A percentile compares a stretch with the other conserved stretches of the same genome.
Evolutionary conservation across 306 rosid genomes (phyloP).

Genomic region (Amphicarpaea edgeworthii): DNA sequence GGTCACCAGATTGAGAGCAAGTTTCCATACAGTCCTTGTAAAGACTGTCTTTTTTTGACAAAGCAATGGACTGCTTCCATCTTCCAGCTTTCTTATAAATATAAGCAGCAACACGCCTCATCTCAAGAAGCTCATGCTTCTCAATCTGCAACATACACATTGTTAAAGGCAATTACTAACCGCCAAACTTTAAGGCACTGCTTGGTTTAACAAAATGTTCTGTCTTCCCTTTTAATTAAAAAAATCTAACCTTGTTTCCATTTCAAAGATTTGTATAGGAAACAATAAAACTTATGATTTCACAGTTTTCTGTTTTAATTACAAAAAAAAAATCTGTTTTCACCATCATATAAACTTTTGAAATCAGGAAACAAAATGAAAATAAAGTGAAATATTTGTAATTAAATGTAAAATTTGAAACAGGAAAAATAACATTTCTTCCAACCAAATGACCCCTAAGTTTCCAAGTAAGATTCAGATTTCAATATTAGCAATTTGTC

Average conservation of each 20-base stretch:
- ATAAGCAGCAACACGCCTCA: conserved; percentile 91
- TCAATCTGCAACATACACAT: conserved; percentile 63
- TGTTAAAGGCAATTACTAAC: conserved; percentile 28
- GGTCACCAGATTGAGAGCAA: conserved; percentile 85
- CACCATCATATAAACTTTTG: not conserved
- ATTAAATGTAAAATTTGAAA: not conserved
- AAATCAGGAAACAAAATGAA: not conserved
- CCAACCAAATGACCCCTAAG: not conserved
- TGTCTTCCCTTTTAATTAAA: not conserved
- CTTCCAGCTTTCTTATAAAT: conserved; percentile 89
- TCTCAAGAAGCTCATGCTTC: conserved; percentile 87
- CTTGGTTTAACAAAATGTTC: not conserved
- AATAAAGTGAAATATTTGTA: not conserved
- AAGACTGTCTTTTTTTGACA: conserved; percentile 87
- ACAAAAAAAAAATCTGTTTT: not conserved
- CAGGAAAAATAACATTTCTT: not conserved
- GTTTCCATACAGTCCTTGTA: conserved; percentile 97
- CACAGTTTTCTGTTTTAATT: not conserved
- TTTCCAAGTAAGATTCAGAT: conserved; percentile 23
- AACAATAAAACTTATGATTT: not conserved
- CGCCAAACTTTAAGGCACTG: not conserved
- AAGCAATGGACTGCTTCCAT: conserved; percentile 90
- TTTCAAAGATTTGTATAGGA: not conserved
- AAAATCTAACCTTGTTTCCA: not conserved
- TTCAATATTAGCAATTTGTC: conserved; percentile 62